Conservation (phyloP, 2,329 filamentous ascomycete species). For the Talaromyces atroroseus region DNA sequence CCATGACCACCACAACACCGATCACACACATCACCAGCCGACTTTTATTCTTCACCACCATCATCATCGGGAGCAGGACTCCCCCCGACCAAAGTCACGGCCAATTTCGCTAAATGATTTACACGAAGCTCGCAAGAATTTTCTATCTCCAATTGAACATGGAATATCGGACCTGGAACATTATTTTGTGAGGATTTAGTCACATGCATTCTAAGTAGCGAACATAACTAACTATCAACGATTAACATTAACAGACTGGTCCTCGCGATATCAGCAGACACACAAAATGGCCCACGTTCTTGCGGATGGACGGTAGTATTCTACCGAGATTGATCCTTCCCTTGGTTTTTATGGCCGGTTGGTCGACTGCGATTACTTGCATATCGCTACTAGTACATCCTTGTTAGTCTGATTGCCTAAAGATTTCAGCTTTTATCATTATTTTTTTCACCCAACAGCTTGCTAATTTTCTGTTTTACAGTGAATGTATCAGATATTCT, state of each 20-base stretch:
- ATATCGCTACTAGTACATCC: slow-evolving; percentile 45
- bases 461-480: slow-evolving; percentile 11
- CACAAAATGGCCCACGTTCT: slow-evolving; percentile 70
- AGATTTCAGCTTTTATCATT: neutral
- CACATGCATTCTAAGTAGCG: neutral
- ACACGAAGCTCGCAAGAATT: slow-evolving; percentile 16
- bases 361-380: slow-evolving; percentile 61
- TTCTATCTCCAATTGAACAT: slow-evolving; percentile 1
- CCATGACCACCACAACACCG: slow-evolving; percentile 12
- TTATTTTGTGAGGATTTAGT: slow-evolving; percentile 49
- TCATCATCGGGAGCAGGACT: slow-evolving; percentile 20
- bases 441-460: neutral
- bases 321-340: slow-evolving; percentile 69
- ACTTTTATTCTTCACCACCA: slow-evolving; percentile 3
- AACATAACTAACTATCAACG: slow-evolving; percentile 1
- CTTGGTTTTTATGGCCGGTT: slow-evolving; percentile 55
- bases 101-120: slow-evolving; percentile 31
- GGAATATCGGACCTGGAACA: slow-evolving; percentile 49
- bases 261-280: slow-evolving; percentile 67
- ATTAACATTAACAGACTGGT: slow-evolving; percentile 22
- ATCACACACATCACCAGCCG: slow-evolving; percentile 14
- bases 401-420: slow-evolving; percentile 23
- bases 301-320: slow-evolving; percentile 71
- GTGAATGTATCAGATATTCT: slow-evolving; percentile 62
- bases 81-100: slow-evolving; percentile 21